Percentiles rank a stretch among this genome's conserved stretches.
phyloP scores from a whole-genome alignment of 148 eudicot species.

The Vaccinium myrtillus region DNA sequence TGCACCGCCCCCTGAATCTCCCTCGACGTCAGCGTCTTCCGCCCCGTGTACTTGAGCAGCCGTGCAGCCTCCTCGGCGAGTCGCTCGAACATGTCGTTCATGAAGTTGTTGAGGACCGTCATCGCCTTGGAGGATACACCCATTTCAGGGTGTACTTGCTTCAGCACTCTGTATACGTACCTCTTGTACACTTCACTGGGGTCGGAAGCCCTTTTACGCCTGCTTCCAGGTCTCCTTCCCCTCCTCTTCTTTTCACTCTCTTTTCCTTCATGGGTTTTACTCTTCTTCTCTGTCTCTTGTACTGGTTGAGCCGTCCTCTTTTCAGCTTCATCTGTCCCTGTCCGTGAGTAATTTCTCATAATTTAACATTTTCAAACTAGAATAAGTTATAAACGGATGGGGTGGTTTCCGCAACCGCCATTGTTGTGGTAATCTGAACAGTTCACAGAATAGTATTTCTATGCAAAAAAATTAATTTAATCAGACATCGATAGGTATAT shows the following conservation, averaged over 20 bases:
- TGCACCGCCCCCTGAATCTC: constrained; percentile 78
- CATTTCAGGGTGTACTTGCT: constrained; percentile 82
- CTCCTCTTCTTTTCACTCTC: background rate
- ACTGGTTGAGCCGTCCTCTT: background rate
- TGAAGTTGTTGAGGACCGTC: constrained; percentile 62
- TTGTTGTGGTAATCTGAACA: too few relatives aligned
- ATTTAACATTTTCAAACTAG: too few relatives aligned
- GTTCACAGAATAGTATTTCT: too few relatives aligned
- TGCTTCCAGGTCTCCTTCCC: constrained; percentile 15
- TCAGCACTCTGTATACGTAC: constrained; percentile 61
- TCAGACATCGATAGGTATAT: too few relatives aligned
- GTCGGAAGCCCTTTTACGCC: constrained; percentile 17
- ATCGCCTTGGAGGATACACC: constrained; percentile 69
- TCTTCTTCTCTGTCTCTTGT: background rate
- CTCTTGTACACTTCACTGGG: constrained; percentile 53
- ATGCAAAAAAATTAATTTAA: too few relatives aligned
- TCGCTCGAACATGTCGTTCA: constrained; percentile 80
- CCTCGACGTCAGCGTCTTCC: constrained; percentile 56
- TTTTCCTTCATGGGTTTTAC: background rate
- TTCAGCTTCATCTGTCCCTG: background rate
- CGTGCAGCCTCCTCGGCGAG: constrained; percentile 52
- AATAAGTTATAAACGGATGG: too few relatives aligned
- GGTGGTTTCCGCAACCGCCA: too few relatives aligned
- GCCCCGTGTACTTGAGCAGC: constrained; percentile 27
- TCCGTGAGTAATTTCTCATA: too few relatives aligned